Conservation (phyloP, 2,329 filamentous ascomycete species). For the Aspergillus japonicus region DNA sequence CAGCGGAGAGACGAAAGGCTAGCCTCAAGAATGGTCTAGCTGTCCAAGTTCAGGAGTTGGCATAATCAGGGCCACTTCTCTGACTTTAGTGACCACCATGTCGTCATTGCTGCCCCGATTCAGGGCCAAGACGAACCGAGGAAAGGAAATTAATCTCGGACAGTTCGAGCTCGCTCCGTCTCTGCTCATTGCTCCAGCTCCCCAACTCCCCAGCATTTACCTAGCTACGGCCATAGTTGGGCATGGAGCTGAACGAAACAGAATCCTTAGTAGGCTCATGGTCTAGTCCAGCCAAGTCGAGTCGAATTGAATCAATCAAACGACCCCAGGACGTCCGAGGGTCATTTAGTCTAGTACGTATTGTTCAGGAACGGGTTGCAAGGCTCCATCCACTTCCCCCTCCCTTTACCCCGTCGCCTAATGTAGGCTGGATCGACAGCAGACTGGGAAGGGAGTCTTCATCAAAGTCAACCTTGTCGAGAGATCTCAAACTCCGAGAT, state of each 20-base stretch:
- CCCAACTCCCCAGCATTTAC: no score
- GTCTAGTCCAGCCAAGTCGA: neutral
- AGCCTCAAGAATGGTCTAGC: neutral
- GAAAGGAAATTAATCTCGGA: neutral
- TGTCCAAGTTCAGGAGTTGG: neutral
- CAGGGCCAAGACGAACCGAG: neutral
- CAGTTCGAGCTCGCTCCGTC: neutral
- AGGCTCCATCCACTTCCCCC: conserved; percentile 18
- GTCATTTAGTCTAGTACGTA: conserved; percentile 1
- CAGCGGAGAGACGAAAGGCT: neutral
- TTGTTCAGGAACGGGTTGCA: conserved; percentile 9
- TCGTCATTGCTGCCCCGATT: neutral
- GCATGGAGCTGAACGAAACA: no score
- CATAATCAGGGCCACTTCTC: neutral
- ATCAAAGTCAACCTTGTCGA: conserved; percentile 15
- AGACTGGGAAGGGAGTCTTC: conserved; percentile 15
- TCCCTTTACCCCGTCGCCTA: conserved; percentile 12
- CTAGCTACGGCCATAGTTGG: no score
- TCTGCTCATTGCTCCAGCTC: neutral
- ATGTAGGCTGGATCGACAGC: conserved; percentile 27
- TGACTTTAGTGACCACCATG: neutral
- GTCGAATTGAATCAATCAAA: neutral
- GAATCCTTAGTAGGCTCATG: neutral
- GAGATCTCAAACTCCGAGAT: conserved; percentile 1
- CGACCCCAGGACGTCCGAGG: conserved; percentile 8